These are phyloP conservation scores for Ulmus americana DNA, from an alignment of 331 rosid genomes.

Conservation along the genomic window DNA sequence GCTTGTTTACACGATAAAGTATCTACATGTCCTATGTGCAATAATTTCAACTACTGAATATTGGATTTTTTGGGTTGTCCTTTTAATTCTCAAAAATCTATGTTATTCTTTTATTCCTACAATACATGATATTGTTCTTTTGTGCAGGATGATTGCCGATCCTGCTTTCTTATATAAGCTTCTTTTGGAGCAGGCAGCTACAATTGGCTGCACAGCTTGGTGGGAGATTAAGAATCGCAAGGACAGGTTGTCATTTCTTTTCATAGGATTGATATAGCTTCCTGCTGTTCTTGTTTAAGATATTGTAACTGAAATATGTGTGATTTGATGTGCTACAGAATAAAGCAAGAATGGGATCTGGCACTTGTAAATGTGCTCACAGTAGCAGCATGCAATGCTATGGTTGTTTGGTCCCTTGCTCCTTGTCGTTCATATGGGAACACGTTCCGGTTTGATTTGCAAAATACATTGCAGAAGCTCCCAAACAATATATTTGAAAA, in stretches of 20 bases:
- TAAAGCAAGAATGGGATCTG: constrained; percentile 91
- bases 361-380: constrained; percentile 84
- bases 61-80: constrained; percentile 1
- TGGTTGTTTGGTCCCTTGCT: constrained; percentile 95
- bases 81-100: not conserved
- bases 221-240: constrained; percentile 78
- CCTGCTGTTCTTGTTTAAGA: constrained; percentile 9
- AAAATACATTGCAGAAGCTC: constrained; percentile 89
- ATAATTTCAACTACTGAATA: not conserved
- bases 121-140: constrained; percentile 10
- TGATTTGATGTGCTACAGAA: constrained; percentile 38
- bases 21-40: too few relatives aligned
- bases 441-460: constrained; percentile 76
- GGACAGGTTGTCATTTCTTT: constrained; percentile 47
- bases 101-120: constrained; percentile 3
- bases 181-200: constrained; percentile 68
- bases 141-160: constrained; percentile 81
- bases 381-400: constrained; percentile 81
- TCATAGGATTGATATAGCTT: constrained; percentile 7
- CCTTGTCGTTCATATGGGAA: constrained; percentile 91
- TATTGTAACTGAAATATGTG: constrained; percentile 12
- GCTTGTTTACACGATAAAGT: too few relatives aligned
- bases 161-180: constrained; percentile 73
- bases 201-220: constrained; percentile 69
- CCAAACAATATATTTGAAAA: constrained; percentile 87